A percentile compares a stretch with the other conserved stretches of the same genome.
phyloP scores from a whole-genome alignment of 495 filamentous ascomycete genomes.

The Astrothelium subdiscretum region DNA sequence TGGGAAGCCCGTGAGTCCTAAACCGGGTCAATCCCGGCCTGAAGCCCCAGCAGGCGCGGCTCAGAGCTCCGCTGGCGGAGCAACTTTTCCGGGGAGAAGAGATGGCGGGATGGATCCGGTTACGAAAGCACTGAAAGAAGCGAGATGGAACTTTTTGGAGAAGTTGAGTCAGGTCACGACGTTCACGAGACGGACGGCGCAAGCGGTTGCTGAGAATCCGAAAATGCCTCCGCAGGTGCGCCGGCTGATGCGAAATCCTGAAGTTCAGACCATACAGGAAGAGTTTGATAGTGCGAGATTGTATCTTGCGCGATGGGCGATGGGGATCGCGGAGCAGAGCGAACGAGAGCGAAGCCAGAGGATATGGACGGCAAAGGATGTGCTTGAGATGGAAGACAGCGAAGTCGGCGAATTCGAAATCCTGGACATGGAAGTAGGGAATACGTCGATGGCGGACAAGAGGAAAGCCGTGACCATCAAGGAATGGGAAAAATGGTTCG shows the following conservation, averaged over 20 bases:
- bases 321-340: constrained; percentile 95
- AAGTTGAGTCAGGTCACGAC: constrained; percentile 93
- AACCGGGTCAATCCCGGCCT: constrained; percentile 15
- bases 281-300: constrained; percentile 94
- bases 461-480: constrained; percentile 64
- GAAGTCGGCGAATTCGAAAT: constrained; percentile 93
- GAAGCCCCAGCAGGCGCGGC: constrained; percentile 20
- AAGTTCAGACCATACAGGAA: constrained; percentile 88
- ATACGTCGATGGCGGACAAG: constrained; percentile 56
- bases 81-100: constrained; percentile 22
- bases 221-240: constrained; percentile 77
- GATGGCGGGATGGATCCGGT: constrained; percentile 91
- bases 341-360: constrained; percentile 71
- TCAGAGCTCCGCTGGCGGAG: constrained; percentile 14
- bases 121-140: constrained; percentile 88
- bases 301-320: constrained; percentile 92
- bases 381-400: constrained; percentile 86
- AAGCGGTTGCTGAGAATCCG: constrained; percentile 82
- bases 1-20: constrained; percentile 38
- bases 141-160: constrained; percentile 90
- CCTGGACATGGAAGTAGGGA: constrained; percentile 66
- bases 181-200: constrained; percentile 82
- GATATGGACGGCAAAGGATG: constrained; percentile 88
- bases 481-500: constrained; percentile 85
- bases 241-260: constrained; percentile 76